Evolutionary conservation across 768 basidiomycete genomes (phyloP).

Genomic region (Russula abietina): DNA sequence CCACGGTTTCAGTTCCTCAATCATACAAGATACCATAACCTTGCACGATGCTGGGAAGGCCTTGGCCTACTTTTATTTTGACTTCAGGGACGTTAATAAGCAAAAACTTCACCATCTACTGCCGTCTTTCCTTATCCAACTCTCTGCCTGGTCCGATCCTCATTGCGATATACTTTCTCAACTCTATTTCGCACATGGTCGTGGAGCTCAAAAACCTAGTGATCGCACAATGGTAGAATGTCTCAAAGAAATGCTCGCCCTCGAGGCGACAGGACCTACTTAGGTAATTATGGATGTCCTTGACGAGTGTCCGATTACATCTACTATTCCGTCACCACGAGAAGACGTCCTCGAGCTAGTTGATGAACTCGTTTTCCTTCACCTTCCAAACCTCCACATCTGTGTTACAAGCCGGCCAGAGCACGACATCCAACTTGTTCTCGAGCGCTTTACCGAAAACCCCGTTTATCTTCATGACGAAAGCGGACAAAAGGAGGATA

Average conservation of each 20-base stretch:
- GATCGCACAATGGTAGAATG: not conserved
- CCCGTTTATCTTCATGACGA: not conserved
- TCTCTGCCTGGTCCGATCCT: not conserved
- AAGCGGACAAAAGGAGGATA: not conserved
- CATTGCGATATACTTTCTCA: not conserved
- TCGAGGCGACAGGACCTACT: not conserved
- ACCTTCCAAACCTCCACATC: too few relatives aligned
- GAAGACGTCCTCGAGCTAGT: too few relatives aligned
- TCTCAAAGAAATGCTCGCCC: not conserved
- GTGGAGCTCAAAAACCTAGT: not conserved
- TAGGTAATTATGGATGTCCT: not conserved
- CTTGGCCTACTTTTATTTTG: too few relatives aligned
- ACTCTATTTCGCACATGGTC: not conserved
- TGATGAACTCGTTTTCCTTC: too few relatives aligned
- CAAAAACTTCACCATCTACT: too few relatives aligned
- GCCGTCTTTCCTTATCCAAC: not conserved
- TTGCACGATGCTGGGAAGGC: too few relatives aligned
- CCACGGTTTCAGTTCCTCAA: too few relatives aligned
- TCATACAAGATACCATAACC: too few relatives aligned
- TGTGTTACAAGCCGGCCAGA: slow-evolving; percentile 8
- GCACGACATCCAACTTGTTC: not conserved
- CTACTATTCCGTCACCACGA: too few relatives aligned
- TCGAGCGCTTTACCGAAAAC: not conserved
- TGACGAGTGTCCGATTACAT: not conserved
- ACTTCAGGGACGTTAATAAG: too few relatives aligned